Base-by-base conservation (phyloP, 2,329 filamentous ascomycete species). In the Nemania sp. region DNA sequence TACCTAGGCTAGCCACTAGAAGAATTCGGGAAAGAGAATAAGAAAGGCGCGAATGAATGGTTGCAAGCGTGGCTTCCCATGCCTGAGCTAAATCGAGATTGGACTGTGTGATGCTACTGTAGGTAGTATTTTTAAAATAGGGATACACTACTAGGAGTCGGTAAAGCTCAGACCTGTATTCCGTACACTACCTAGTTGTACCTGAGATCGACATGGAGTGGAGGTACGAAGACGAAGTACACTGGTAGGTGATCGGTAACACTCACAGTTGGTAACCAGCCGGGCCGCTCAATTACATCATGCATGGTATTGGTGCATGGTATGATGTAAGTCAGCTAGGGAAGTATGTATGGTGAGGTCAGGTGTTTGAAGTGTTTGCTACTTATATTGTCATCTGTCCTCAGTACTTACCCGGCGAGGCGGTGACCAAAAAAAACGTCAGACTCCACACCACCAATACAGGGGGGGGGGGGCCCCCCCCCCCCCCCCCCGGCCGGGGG, bases 261-360 rank as follows among this genome's bases (percentile, higher is more conserved):
- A 13, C 18, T 43, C 43, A 43, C 37, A 52, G 47, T 5, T 37
- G 46, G 21, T 40, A 34, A 50, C 52, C 35, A 48, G 51, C 40
- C 35, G 39, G 18, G 20, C 21, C 50, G 45, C 57, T 17, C 32
- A 49, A 62, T 62, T 62, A 53, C 60, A 62, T 62, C 60, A 60
- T 57, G n/a, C 18, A 21, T 29, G 7, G 7, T 13, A 13, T 5
- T 17, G 32, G 34, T 29, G 25, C 25, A 29, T 29, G 25, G 34
- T 39, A 39, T 39, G 18, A 39, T n/a, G 15, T 32, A 18, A 29
- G 25, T 29, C 25, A 29, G 25, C 25, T 35, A 48, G 13, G 25
- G 18, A 18, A 17, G 18, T 29, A 48, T n/a, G 49, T 56, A 63
- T 63, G 60, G 60, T 59, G 60, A 63, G 50, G 56, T 40, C 32